Evolutionary conservation across 106 monocot genomes (phyloP), one percentile per base, ranked within the genome.

Genomic region (Gastrodia elata): DNA sequence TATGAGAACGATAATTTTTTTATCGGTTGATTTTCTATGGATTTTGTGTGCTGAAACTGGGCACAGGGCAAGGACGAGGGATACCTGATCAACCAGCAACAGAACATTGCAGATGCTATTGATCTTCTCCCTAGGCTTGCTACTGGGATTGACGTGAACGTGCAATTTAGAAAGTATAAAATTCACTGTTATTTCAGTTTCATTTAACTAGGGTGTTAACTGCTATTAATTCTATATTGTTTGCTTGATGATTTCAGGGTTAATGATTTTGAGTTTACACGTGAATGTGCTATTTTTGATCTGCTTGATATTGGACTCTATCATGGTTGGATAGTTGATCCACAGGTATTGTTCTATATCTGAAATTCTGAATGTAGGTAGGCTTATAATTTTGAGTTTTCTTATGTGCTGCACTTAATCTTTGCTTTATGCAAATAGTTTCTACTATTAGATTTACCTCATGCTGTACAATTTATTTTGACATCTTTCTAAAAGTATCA

Each of bases 281-380:
- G 77, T 24, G 97, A 93, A 74, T 93, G 92, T 82, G 82, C 93
- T 18, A 97, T 97, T 83, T 97, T 97, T 77, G 93, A 97, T 83
- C 97, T 97, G 68, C 81, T 97, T 9, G 93, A 97, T 77, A 93
- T 97, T 57, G 90, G 90, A 34, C 80, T 93, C 10, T 97, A 88
- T 73, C 97, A 97, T 75, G 97, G 97, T 30, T 97, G 97, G 97
- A 90, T 97, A 58, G 88, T 93, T 73, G 97, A 97, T 77, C 97
- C 97, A 8, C 90, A 88, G 96, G 96, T 96, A 75, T 25, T 42
- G 1, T 24, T 10, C 32, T 30, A 3, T 11, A n/a, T 15, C 55
- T 74, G 39, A 10, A 3, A 5, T 9, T 15, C 55, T 74, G 39
- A 10, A 64, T 64, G 22, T 40, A 26, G 15, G 26, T 64, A 16